Percentiles rank a stretch among this genome's conserved stretches.
Conservation (phyloP, 169 alveolate species). For the Eimeria acervulina region DNA sequence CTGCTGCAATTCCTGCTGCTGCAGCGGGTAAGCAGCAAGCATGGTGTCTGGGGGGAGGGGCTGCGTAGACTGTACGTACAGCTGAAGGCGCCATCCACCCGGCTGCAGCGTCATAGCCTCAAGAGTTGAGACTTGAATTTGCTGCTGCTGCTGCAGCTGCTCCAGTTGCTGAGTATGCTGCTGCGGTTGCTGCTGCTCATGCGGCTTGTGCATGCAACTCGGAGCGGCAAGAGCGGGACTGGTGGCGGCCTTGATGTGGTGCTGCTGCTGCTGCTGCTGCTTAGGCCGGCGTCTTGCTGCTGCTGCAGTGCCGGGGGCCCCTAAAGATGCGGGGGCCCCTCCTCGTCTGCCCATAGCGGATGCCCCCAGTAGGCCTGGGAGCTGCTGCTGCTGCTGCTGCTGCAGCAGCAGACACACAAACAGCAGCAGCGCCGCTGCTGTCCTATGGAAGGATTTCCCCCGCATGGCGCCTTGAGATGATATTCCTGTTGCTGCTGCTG, state of each 20-base stretch:
- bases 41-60: conserved; percentile 15
- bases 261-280: conserved; percentile 52
- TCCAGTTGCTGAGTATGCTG: not conserved
- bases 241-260: not conserved
- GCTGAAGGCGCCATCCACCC: conserved; percentile 31
- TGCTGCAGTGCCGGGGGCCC: conserved; percentile 10
- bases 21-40: conserved; percentile 7
- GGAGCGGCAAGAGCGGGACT: not conserved
- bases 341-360: conserved; percentile 20
- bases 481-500: too few relatives aligned
- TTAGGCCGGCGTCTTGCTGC: not conserved
- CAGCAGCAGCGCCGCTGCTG: conserved; percentile 38
- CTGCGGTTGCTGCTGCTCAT: not conserved
- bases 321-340: not conserved
- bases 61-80: conserved; percentile 16
- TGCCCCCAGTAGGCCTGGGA: conserved; percentile 9
- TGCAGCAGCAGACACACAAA: not conserved
- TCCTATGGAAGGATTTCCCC: not conserved
- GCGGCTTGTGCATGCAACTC: too few relatives aligned
- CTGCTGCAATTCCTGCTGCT: conserved; percentile 9
- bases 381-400: conserved; percentile 46
- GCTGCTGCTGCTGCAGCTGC: conserved; percentile 5
- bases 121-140: too few relatives aligned
- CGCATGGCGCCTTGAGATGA: not conserved
- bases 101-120: not conserved